These are phyloP conservation scores for Stylosanthes scabra DNA, from an alignment of 331 rosid species.

Conservation along the genomic window DNA sequence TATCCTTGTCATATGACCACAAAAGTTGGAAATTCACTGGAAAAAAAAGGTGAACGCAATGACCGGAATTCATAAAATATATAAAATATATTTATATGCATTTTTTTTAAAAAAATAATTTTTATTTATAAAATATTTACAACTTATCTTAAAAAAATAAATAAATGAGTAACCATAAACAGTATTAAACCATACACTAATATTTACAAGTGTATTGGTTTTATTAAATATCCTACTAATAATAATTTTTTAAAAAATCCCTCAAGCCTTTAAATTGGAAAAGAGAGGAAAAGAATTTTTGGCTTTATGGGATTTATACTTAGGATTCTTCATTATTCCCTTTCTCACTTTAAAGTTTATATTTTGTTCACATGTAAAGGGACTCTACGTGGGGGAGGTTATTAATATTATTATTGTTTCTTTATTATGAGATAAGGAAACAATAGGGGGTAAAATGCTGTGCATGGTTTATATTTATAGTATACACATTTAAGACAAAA, in stretches of 20 bases:
- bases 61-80: no score
- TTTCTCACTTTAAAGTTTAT: slow-evolving; percentile 51
- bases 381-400: slow-evolving; percentile 38
- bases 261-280: slow-evolving; percentile 35
- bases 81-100: no score
- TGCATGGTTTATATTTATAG: slow-evolving; percentile 16
- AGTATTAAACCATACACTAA: no score
- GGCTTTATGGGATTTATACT: slow-evolving; percentile 67
- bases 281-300: slow-evolving; percentile 57
- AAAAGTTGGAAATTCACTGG: slow-evolving; percentile 59
- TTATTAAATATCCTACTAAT: no score
- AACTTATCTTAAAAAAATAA: no score
- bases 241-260: background rate
- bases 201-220: no score
- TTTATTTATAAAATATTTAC: no score
- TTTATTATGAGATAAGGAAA: slow-evolving; percentile 39
- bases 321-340: slow-evolving; percentile 74
- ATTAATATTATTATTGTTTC: background rate
- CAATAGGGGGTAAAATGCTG: slow-evolving; percentile 33
- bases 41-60: slow-evolving; percentile 29
- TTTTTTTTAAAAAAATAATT: no score
- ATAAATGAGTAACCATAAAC: no score
- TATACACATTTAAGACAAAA: slow-evolving; percentile 40
- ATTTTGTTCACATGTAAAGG: slow-evolving; percentile 45
- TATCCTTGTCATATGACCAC: slow-evolving; percentile 55